Conservation (phyloP, 1,284 basidiomycete species). For the Mycena sp. region DNA sequence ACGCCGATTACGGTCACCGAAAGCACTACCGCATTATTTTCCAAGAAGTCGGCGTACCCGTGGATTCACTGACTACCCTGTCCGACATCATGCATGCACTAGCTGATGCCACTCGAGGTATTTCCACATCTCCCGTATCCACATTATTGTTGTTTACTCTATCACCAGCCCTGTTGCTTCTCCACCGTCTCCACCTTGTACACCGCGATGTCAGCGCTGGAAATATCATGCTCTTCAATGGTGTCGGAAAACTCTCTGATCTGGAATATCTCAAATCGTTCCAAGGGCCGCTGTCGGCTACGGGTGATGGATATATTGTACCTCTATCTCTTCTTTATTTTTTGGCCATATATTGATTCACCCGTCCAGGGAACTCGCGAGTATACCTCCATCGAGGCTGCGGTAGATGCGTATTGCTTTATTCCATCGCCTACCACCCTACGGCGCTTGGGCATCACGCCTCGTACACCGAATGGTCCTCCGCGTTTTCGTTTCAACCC, state of each 20-base stretch:
- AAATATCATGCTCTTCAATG: slow-evolving; percentile 18
- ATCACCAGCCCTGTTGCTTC: slow-evolving; percentile 9
- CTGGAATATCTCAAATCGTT: slow-evolving; percentile 19
- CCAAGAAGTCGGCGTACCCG: not conserved
- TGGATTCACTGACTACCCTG: not conserved
- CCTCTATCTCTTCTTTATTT: too few species aligned
- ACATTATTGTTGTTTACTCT: too few species aligned
- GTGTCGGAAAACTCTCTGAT: slow-evolving; percentile 16
- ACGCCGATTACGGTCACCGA: not conserved
- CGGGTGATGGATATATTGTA: too few species aligned
- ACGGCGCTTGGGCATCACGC: not conserved
- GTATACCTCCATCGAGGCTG: not conserved
- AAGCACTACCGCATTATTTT: slow-evolving; percentile 9
- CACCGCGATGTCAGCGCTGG: slow-evolving; percentile 25
- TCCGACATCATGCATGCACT: slow-evolving; percentile 1
- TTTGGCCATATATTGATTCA: not conserved
- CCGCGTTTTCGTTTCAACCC: slow-evolving; percentile 9
- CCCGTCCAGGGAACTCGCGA: not conserved
- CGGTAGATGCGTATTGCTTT: not conserved
- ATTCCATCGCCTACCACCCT: not conserved
- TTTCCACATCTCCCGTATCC: too few species aligned
- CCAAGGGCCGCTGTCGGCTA: too few species aligned
- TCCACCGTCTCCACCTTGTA: slow-evolving; percentile 5
- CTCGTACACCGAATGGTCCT: not conserved
- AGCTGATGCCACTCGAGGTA: slow-evolving; percentile 1